Percentiles rank a stretch among this genome's conserved stretches.
Evolutionary conservation across 345 rosid species (phyloP).

Genomic region (Eucalyptus pauciflora): DNA sequence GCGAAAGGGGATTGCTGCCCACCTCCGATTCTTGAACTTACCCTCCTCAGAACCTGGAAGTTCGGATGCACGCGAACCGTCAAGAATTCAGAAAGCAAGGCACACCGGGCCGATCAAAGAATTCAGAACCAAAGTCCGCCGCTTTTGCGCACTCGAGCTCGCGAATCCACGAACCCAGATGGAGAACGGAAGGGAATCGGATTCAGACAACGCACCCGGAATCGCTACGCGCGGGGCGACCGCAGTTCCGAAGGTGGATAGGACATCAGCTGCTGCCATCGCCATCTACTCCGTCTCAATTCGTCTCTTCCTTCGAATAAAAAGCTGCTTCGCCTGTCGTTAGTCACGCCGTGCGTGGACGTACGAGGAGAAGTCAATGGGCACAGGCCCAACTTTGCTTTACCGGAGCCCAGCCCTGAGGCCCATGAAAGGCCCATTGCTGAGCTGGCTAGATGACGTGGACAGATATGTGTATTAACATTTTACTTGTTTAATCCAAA

Average conservation of each 20-base stretch:
- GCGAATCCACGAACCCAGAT: neutral
- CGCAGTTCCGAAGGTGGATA: neutral
- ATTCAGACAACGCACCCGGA: neutral
- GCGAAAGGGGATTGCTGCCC: neutral
- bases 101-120: neutral
- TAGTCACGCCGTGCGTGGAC: neutral
- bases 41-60: neutral
- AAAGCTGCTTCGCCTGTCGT: neutral
- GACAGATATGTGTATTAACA: neutral
- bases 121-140: neutral
- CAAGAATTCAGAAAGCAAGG: neutral
- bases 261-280: neutral
- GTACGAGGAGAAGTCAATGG: neutral
- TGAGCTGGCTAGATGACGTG: neutral
- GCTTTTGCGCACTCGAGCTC: neutral
- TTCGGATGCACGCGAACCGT: neutral
- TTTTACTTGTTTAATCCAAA: neutral
- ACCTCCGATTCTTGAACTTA: neutral
- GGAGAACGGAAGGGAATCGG: neutral
- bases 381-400: neutral
- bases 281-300: neutral
- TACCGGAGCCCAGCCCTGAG: neutral
- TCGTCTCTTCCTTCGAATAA: neutral
- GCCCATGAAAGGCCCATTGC: neutral
- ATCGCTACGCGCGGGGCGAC: neutral